These are phyloP conservation scores for Camelina neglecta DNA, from an alignment of 345 rosid species.

Conservation along the genomic window DNA sequence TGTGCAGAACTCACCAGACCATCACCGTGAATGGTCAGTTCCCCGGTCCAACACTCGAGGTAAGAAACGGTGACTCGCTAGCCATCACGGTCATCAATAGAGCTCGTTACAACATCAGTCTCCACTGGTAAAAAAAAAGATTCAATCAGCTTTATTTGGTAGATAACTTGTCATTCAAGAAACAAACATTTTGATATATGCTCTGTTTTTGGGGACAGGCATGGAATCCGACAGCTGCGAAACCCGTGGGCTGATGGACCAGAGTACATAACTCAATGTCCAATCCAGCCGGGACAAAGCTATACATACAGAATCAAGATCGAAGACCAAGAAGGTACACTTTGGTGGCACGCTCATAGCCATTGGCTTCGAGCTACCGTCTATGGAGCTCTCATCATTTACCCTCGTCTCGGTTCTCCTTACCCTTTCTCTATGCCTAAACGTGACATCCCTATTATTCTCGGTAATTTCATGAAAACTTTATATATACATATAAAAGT, in stretches of 20 bases:
- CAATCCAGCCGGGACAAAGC: slow-evolving; percentile 58
- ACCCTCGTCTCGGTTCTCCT: slow-evolving; percentile 68
- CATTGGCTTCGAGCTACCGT: slow-evolving; percentile 72
- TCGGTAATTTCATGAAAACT: slow-evolving; percentile 48
- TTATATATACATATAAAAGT: background rate
- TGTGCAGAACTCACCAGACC: slow-evolving; percentile 82
- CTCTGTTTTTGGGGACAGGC: slow-evolving; percentile 50
- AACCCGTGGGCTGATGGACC: slow-evolving; percentile 88
- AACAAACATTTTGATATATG: background rate
- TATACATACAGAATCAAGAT: slow-evolving; percentile 62
- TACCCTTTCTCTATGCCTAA: slow-evolving; percentile 69
- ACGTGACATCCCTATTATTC: slow-evolving; percentile 55
- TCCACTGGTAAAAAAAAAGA: slow-evolving; percentile 61
- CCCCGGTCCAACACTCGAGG: slow-evolving; percentile 83
- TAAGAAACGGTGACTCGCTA: slow-evolving; percentile 72
- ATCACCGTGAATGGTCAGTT: slow-evolving; percentile 79
- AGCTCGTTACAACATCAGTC: slow-evolving; percentile 64
- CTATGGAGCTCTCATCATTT: slow-evolving; percentile 67
- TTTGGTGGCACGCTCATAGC: slow-evolving; percentile 77
- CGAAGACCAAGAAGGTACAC: slow-evolving; percentile 74
- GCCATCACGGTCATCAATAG: slow-evolving; percentile 62
- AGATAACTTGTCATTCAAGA: background rate
- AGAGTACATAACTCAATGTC: slow-evolving; percentile 76
- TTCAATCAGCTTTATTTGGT: background rate
- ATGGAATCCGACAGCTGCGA: slow-evolving; percentile 63